Evolutionary conservation across 2,329 filamentous ascomycete species (phyloP), one percentile per base, ranked within the genome.

Genomic region (Gnomoniopsis smithogilvyi): DNA sequence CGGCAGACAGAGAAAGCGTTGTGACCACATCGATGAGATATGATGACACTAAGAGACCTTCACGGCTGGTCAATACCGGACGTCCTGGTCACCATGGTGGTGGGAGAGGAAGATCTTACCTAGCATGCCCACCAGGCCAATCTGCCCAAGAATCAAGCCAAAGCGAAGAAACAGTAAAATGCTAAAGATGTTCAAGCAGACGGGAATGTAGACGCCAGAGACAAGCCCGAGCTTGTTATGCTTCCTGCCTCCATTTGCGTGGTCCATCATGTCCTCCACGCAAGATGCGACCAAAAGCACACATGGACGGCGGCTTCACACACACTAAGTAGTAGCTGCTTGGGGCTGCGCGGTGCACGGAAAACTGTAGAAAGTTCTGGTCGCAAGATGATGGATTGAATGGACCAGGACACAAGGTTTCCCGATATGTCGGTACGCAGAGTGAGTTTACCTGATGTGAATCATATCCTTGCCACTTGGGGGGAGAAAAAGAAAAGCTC

Each of bases 121-220:
- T 69, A 96, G 77, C 72, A 92, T 95, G 52, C 91, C 92, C 47
- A 94, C 64, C 48, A 96, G 78, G 22, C 92, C 92, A 63, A 89
- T 83, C 69, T 94, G 89, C 10, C 91, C 92, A 22, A 96, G 78
- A 59, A 96, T 90, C 66, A 92, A 87, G 22, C 92, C 91, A 71
- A 96, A 96, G 22, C 92, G 85, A 67, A 96, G 79, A 74, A 96
- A 96, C 91, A 96, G 96, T 62, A 96, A 82, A 73, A 96, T 96
- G 67, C 90, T 94, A 64, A 96, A 76, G 46, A 96, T 92, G 72
- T 95, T 96, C 65, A 96, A 78, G 62, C 88, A 93, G n/a, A 92
- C 92, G 1, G 92, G 92, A 17, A 96, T 89, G 71, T 92, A 96
- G 51, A 96, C 89, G 8, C 90, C 90, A 3, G 87, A 90, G 64